Conservation (phyloP, 2,329 filamentous ascomycete species). For the Scopulariopsis brevicaulis region DNA sequence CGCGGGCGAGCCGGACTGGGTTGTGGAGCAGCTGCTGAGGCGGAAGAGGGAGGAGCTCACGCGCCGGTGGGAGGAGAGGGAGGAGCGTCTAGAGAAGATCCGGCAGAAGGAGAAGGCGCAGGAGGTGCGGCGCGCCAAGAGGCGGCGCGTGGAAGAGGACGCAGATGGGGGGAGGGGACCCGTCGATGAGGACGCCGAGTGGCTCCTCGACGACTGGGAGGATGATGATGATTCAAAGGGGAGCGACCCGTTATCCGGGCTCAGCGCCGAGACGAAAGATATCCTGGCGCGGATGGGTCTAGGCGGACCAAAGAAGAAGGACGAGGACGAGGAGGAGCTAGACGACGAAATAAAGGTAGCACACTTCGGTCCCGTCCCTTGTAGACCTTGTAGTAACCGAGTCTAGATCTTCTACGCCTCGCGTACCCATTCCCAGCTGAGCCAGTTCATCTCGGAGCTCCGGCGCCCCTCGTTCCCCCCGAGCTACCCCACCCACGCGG, state of each 20-base stretch:
- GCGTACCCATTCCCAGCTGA: conserved; percentile 82
- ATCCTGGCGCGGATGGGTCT: conserved; percentile 57
- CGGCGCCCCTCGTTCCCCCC: conserved; percentile 67
- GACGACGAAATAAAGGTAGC: conserved; percentile 58
- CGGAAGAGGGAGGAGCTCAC: conserved; percentile 57
- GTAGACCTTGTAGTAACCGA: conserved; percentile 17
- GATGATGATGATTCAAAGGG: conserved; percentile 29
- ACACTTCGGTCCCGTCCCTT: not conserved
- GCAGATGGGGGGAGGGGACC: not conserved
- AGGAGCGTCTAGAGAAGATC: conserved; percentile 56
- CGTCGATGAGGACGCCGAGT: conserved; percentile 48
- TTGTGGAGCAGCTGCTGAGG: conserved; percentile 63
- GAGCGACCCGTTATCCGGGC: conserved; percentile 33
- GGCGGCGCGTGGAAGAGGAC: conserved; percentile 28
- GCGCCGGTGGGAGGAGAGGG: conserved; percentile 58
- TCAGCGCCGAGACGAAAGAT: conserved; percentile 66
- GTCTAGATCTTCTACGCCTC: conserved; percentile 76
- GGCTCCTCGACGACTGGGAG: conserved; percentile 61
- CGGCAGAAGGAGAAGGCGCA: conserved; percentile 50
- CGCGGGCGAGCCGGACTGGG: conserved; percentile 72
- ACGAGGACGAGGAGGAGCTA: conserved; percentile 31
- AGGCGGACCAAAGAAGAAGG: conserved; percentile 19
- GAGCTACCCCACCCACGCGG: conserved; percentile 38
- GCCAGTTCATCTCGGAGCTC: conserved; percentile 77
- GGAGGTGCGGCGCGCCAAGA: conserved; percentile 36